Evolutionary conservation across 257 asterid genomes (phyloP).

Genomic region (Coffea eugenioides): DNA sequence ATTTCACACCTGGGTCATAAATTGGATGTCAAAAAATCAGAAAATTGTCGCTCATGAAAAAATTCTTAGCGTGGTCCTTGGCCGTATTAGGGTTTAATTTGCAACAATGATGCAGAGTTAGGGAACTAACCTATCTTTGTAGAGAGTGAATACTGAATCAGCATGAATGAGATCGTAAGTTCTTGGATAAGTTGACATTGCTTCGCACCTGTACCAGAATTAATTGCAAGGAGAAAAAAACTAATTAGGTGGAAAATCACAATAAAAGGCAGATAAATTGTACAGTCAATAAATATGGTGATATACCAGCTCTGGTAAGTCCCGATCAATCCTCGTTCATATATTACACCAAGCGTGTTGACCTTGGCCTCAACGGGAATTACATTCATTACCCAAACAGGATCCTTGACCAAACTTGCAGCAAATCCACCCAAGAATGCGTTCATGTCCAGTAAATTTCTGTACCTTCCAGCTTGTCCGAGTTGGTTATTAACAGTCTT

Average conservation of each 20-base stretch:
- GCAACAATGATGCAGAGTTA: not conserved
- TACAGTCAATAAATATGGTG: not conserved
- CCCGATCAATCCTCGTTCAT: constrained; percentile 84
- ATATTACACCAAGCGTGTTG: constrained; percentile 68
- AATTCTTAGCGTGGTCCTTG: not conserved
- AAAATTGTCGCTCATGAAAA: not conserved
- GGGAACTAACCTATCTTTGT: constrained; percentile 45
- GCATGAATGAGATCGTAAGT: constrained; percentile 88
- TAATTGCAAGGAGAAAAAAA: not conserved
- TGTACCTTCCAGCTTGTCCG: constrained; percentile 57
- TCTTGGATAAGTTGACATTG: constrained; percentile 95
- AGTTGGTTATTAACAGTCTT: constrained; percentile 62
- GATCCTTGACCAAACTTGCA: constrained; percentile 51
- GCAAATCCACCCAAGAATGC: constrained; percentile 89
- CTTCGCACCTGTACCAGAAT: constrained; percentile 64
- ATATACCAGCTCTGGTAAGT: constrained; percentile 80
- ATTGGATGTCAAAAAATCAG: not conserved
- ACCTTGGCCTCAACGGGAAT: constrained; percentile 67
- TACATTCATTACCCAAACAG: constrained; percentile 85
- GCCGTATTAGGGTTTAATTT: not conserved
- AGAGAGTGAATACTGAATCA: constrained; percentile 66
- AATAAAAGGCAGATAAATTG: not conserved
- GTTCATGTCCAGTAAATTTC: constrained; percentile 81
- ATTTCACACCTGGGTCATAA: constrained; percentile 54
- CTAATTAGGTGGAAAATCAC: not conserved